Evolutionary conservation across 148 eudicot species (phyloP), one percentile per base, ranked within the genome.

Genomic region (Rhododendron williamsianum): DNA sequence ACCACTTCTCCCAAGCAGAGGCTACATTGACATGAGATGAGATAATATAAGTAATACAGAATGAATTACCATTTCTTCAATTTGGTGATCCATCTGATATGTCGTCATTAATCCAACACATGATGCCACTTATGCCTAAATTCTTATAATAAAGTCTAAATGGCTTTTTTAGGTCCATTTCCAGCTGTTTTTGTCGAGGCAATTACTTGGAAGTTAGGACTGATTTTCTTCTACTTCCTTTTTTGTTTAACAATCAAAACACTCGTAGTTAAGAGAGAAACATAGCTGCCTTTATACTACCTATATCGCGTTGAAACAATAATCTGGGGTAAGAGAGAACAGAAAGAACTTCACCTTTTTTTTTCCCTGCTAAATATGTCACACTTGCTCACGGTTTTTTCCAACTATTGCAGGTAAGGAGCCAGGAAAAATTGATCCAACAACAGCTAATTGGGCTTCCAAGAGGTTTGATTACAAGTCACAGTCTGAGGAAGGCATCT

Each of bases 391-490:
- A 48, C 33, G 19, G 77, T 41, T 45, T 80, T 19, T 9, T 63
- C 69, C 5, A 3, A 3, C 16, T 54, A 15, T 54, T 54, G 46
- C 84, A 65, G 54, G 21, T 11, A 73, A 58, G 46, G 76, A 69
- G 78, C 65, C 36, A 5, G 48, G 41, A 38, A 71, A 46, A 4
- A 18, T 60, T 10, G 63, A 74, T 71, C 85, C 54, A 36, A 45
- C 71, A 35, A 23, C 74, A 9, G 23, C 45, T 13, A 58, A 81
- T 2, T 38, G 85, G 52, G 60, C 73, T 82, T 77, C 73, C 79
- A 86, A 86, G 49, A 58, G 85, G 87, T 82, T 36, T 43, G 45
- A 6, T 6, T 85, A 63, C 35, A 85, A 3, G 54, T 81, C 54
- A n/a, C 78, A 79, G 60, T 65, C 56, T 60, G 86, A 83, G 48